Conservation (phyloP, 805 yeast genomes). For the Candida silvicultrix region DNA sequence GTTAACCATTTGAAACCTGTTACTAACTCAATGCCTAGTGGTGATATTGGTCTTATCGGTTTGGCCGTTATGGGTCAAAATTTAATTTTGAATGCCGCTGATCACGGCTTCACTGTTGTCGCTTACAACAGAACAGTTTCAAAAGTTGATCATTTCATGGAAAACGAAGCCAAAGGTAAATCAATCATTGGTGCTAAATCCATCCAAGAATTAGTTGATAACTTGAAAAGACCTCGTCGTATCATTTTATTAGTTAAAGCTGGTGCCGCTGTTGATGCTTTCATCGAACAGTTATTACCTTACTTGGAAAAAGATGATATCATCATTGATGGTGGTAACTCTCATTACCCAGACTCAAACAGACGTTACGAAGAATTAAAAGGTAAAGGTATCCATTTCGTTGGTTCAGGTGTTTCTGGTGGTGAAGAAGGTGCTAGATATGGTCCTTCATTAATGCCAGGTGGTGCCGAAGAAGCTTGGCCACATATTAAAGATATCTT, state of each 20-base stretch:
- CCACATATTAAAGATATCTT: slow-evolving; percentile 95
- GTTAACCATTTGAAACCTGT: neutral
- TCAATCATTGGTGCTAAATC: slow-evolving; percentile 94
- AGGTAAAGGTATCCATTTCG: slow-evolving; percentile 81
- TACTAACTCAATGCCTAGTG: slow-evolving; percentile 36
- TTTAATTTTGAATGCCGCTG: slow-evolving; percentile 95
- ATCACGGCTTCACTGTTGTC: slow-evolving; percentile 96
- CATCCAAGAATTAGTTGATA: slow-evolving; percentile 76
- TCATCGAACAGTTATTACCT: slow-evolving; percentile 84
- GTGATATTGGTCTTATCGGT: slow-evolving; percentile 98
- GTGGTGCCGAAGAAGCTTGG: slow-evolving; percentile 98
- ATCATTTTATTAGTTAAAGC: slow-evolving; percentile 93
- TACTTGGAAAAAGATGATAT: slow-evolving; percentile 94
- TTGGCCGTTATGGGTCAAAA: slow-evolving; percentile 99
- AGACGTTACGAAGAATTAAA: slow-evolving; percentile 91
- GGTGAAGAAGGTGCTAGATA: slow-evolving; percentile 99
- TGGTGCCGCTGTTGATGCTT: slow-evolving; percentile 89
- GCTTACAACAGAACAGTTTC: slow-evolving; percentile 97
- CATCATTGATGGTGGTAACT: slow-evolving; percentile 99
- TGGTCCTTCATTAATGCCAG: slow-evolving; percentile 99
- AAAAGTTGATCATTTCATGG: slow-evolving; percentile 92
- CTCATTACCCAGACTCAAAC: slow-evolving; percentile 98
- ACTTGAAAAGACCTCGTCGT: slow-evolving; percentile 96
- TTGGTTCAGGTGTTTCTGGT: slow-evolving; percentile 99
- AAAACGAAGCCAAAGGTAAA: slow-evolving; percentile 94